These are phyloP conservation scores for Quercus robur DNA, from an alignment of 306 rosid genomes.

Conservation along the genomic window DNA sequence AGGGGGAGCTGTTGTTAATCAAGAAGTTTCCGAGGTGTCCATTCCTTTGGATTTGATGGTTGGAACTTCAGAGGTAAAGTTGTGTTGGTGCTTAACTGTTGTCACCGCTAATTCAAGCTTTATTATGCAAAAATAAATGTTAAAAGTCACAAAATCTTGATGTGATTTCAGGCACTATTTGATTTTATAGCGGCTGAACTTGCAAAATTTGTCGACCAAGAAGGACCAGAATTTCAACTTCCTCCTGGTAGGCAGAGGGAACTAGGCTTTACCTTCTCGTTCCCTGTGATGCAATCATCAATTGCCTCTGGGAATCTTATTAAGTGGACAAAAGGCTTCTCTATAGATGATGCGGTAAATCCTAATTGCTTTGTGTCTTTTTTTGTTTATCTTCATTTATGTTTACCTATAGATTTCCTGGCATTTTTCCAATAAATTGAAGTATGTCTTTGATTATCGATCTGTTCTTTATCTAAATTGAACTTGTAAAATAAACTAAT, in stretches of 20 bases:
- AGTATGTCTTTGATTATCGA: no score
- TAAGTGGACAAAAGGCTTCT: conserved; percentile 97
- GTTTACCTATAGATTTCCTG: conserved; percentile 15
- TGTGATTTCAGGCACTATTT: conserved; percentile 69
- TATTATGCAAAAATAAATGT: not conserved
- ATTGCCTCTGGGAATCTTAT: conserved; percentile 85
- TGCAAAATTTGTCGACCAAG: conserved; percentile 70
- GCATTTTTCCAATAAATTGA: no score
- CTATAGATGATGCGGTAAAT: conserved; percentile 64
- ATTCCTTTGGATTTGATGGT: conserved; percentile 93
- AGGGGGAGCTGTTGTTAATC: conserved; percentile 61
- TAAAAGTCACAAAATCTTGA: conserved; percentile 19
- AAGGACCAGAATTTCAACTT: conserved; percentile 79
- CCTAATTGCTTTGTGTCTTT: conserved; percentile 21
- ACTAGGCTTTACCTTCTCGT: conserved; percentile 96
- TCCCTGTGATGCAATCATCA: conserved; percentile 85
- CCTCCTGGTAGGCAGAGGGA: conserved; percentile 88
- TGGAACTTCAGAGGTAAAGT: conserved; percentile 73
- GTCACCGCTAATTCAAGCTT: no score
- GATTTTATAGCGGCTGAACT: conserved; percentile 80
- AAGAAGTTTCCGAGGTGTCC: conserved; percentile 73
- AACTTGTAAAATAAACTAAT: no score
- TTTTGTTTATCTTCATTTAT: conserved; percentile 12
- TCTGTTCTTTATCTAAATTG: no score
- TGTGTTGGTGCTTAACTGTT: conserved; percentile 9